Conservation (phyloP, 768 basidiomycete genomes). For the Leccinum rimulosum region DNA sequence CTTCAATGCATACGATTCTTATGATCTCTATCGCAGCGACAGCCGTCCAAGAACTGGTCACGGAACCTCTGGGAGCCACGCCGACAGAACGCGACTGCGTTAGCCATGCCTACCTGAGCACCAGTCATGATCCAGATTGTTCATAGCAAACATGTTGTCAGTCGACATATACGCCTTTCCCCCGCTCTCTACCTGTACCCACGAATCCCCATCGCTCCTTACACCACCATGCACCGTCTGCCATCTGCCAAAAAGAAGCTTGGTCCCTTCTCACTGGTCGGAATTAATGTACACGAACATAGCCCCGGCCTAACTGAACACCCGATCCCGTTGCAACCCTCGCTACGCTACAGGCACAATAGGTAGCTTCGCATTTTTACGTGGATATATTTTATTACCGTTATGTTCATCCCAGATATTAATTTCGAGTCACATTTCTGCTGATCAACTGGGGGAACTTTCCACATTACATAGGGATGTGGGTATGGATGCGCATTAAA, state of each 20-base stretch:
- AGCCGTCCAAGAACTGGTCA: slow-evolving; percentile 43
- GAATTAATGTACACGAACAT: slow-evolving; percentile 4
- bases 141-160: slow-evolving; percentile 3
- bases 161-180: background rate
- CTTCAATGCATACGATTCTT: slow-evolving; percentile 22
- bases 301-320: slow-evolving; percentile 1
- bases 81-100: slow-evolving; percentile 23
- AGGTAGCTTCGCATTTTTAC: slow-evolving; percentile 21
- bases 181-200: background rate
- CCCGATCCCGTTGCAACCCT: slow-evolving; percentile 6
- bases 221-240: slow-evolving; percentile 1
- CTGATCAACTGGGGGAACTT: slow-evolving; percentile 14
- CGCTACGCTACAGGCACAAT: slow-evolving; percentile 10
- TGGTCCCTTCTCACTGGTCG: slow-evolving; percentile 4
- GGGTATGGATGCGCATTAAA: slow-evolving; percentile 1
- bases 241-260: slow-evolving; percentile 1
- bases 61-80: slow-evolving; percentile 24
- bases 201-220: slow-evolving; percentile 4
- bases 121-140: slow-evolving; percentile 11
- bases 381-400: slow-evolving; percentile 30
- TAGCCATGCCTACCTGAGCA: slow-evolving; percentile 12
- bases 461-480: slow-evolving; percentile 9
- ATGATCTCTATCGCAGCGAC: slow-evolving; percentile 40
- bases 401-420: slow-evolving; percentile 22
- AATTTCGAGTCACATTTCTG: slow-evolving; percentile 12